A percentile compares a stretch with the other conserved stretches of the same genome.
Evolutionary conservation across 305 asterid species (phyloP).

Genomic region (Fraxinus floribunda): DNA sequence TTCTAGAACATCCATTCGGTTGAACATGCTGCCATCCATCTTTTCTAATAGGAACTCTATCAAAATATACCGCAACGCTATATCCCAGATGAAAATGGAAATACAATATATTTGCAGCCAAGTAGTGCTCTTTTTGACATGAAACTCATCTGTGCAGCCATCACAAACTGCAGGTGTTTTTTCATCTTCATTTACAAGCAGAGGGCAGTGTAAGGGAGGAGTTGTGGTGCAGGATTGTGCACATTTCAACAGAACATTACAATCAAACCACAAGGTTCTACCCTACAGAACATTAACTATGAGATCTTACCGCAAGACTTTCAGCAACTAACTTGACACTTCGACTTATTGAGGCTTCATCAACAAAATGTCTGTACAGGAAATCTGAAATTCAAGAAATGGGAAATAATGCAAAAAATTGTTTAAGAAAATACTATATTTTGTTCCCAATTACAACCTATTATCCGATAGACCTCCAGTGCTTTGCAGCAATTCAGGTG

Average conservation of each 20-base stretch:
- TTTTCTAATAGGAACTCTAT: neutral
- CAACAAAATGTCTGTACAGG: constrained; percentile 49
- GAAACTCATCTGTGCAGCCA: neutral
- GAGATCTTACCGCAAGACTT: constrained; percentile 81
- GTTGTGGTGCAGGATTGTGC: neutral
- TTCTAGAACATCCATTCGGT: neutral
- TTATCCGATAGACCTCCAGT: constrained; percentile 75
- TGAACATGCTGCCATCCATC: neutral
- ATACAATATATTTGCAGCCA: neutral
- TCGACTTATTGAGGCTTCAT: constrained; percentile 65
- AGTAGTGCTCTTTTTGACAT: neutral
- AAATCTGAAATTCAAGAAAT: constrained; percentile 32
- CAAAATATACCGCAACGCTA: neutral
- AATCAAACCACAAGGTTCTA: constrained; percentile 11
- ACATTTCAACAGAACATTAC: neutral
- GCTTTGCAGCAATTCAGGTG: constrained; percentile 82
- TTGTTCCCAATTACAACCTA: constrained; percentile 48
- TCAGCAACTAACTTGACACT: constrained; percentile 86
- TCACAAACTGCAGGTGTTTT: neutral
- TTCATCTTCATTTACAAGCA: neutral
- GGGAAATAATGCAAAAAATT: constrained; percentile 20
- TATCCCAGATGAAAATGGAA: neutral
- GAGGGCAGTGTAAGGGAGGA: neutral
- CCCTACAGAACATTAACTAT: neutral
- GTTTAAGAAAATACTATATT: neutral